A percentile compares a stretch with the other conserved stretches of the same genome.
These are phyloP conservation scores for Orychophragmus violaceus DNA, from an alignment of 345 rosid species.

Conservation along the genomic window DNA sequence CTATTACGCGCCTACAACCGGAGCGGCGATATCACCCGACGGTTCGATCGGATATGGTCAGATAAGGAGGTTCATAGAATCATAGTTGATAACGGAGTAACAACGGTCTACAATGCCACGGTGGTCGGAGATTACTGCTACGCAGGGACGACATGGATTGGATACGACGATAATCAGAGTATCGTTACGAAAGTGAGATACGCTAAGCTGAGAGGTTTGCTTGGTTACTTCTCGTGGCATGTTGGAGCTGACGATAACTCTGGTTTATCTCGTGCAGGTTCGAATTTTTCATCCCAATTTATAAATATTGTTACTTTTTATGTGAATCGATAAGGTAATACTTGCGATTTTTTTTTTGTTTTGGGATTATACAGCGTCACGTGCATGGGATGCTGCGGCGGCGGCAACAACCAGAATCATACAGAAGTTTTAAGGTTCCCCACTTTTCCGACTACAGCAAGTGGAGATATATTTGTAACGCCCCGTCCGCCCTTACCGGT, in stretches of 20 bases:
- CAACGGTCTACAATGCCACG: slow-evolving; percentile 34
- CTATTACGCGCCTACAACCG: slow-evolving; percentile 44
- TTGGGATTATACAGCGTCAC: slow-evolving; percentile 14
- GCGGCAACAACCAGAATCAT: background rate
- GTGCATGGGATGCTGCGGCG: slow-evolving; percentile 26
- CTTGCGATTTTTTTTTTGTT: background rate
- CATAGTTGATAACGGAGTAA: slow-evolving; percentile 34
- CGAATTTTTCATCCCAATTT: background rate
- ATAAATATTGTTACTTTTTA: background rate
- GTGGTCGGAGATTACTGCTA: slow-evolving; percentile 50
- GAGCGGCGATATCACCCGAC: slow-evolving; percentile 26
- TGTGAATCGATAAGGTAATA: background rate
- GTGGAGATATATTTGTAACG: too few species aligned
- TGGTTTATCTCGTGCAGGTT: slow-evolving; percentile 41
- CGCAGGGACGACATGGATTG: slow-evolving; percentile 51
- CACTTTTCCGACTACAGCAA: background rate
- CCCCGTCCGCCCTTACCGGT: too few species aligned
- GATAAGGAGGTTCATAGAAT: slow-evolving; percentile 37
- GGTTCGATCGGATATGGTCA: slow-evolving; percentile 33
- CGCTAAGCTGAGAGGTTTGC: slow-evolving; percentile 42
- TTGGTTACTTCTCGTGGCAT: slow-evolving; percentile 80
- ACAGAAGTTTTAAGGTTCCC: slow-evolving; percentile 3
- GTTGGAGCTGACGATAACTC: slow-evolving; percentile 47
- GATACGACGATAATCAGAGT: slow-evolving; percentile 48
- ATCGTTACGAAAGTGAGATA: slow-evolving; percentile 44